phyloP scores from a whole-genome alignment of 192 early-diverging fungal genomes.

The Rhizoclosmatium globosum region DNA sequence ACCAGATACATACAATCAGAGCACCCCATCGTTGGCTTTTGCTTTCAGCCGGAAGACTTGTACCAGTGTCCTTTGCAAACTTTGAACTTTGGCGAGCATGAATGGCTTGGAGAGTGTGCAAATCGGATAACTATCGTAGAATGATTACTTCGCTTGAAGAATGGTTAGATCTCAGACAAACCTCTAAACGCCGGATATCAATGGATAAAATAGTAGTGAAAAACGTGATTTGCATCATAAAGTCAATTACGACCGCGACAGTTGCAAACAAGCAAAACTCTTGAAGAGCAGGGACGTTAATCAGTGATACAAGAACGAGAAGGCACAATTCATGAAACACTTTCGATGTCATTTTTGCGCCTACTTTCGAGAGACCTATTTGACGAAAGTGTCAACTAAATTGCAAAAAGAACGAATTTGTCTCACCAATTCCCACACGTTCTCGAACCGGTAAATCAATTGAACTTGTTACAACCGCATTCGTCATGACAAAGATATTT shows the following conservation, averaged over 20 bases:
- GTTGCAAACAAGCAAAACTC: slow-evolving; percentile 80
- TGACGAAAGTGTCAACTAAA: background rate
- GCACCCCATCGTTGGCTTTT: slow-evolving; percentile 43
- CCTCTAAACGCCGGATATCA: slow-evolving; percentile 82
- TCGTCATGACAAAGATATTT: slow-evolving; percentile 78
- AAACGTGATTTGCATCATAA: slow-evolving; percentile 82
- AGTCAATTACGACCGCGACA: slow-evolving; percentile 76
- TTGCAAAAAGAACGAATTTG: too few species aligned
- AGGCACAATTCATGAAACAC: slow-evolving; percentile 64
- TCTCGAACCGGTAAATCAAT: slow-evolving; percentile 78
- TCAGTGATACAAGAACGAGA: slow-evolving; percentile 64
- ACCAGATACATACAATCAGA: slow-evolving; percentile 29
- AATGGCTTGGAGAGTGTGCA: slow-evolving; percentile 45
- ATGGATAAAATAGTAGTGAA: slow-evolving; percentile 82
- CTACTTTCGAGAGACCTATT: slow-evolving; percentile 70
- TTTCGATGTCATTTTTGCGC: slow-evolving; percentile 68
- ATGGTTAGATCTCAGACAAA: slow-evolving; percentile 23
- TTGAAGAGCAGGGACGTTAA: slow-evolving; percentile 65
- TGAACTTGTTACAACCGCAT: slow-evolving; percentile 73
- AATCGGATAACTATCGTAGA: slow-evolving; percentile 46
- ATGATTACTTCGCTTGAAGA: background rate
- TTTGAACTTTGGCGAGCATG: background rate
- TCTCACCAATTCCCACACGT: slow-evolving; percentile 67
- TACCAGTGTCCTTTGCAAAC: background rate
- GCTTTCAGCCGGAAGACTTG: background rate